Evolutionary conservation across 345 rosid genomes (phyloP), one percentile per base, ranked within the genome.

Genomic region (Zanthoxylum bungeanum): DNA sequence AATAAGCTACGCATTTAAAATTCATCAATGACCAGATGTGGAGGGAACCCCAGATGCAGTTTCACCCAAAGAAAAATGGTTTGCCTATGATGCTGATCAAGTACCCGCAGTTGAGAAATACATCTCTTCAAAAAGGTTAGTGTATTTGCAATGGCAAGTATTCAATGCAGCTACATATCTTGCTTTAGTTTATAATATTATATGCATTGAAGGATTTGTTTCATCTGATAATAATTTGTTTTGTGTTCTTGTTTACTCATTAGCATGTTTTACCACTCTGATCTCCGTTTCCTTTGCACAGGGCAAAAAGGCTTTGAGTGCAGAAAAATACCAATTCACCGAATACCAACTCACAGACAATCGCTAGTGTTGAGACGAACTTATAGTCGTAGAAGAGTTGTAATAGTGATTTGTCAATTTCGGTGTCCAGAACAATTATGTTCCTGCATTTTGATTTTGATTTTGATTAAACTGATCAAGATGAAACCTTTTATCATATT

Each of bases 41-140:
- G 87, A 86, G 40, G 73, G 73, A 33, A 52, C 63, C 64, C 24
- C 59, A 68, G 74, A 75, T 78, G 82, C 73, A 5, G 80, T 47
- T 73, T 66, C 64, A 10, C 72, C 72, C 4, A 77, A 66, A 27
- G 97, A 90, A 75, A 90, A 85, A 77, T 93, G 96, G 98, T 64
- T 78, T 28, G 65, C 61, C 71, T 91, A 82, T 73, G 78, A 76
- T 65, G 64, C 80, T 53, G 92, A 82, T 78, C 89, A 90, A 76
- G 83, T 81, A 59, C 79, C 72, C 60, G 91, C 79, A 40, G 44
- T 88, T 5, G 91, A 90, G 68, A 82, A 82, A 63, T 90, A 90
- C 79, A 81, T 90, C 72, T 78, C 86, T 70, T 75, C 60, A 52
- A 40, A 58, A 66, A 77, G 85, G 97, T 93, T 55, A 76, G 68